phyloP scores from a whole-genome alignment of 1,139 yeast genomes.

The Yamadazyma dendronema region DNA sequence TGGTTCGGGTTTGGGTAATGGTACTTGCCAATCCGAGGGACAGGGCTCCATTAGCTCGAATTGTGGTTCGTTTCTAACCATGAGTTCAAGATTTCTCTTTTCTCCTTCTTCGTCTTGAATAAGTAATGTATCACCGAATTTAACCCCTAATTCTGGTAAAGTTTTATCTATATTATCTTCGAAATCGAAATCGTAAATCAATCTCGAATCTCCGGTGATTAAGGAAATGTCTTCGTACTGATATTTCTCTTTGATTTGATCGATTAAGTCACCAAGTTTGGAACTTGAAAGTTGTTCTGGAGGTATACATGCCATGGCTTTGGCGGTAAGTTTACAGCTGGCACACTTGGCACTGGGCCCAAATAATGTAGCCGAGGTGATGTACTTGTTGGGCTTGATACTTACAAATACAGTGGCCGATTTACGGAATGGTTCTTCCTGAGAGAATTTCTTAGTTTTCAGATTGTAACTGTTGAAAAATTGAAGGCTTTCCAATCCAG shows the following conservation, averaged over 20 bases:
- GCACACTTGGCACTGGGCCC: conserved; percentile 69
- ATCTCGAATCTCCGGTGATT: conserved; percentile 55
- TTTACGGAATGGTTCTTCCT: conserved; percentile 16
- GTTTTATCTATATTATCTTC: conserved; percentile 66
- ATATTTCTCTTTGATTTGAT: conserved; percentile 44
- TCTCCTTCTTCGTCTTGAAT: conserved; percentile 78
- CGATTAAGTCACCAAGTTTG: conserved; percentile 44
- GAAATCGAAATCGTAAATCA: conserved; percentile 84
- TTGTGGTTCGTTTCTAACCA: conserved; percentile 33
- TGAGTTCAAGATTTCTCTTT: conserved; percentile 68
- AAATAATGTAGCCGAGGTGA: conserved; percentile 60
- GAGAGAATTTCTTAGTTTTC: conserved; percentile 14
- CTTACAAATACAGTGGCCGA: conserved; percentile 65
- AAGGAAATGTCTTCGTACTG: conserved; percentile 65
- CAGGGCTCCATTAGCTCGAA: conserved; percentile 10
- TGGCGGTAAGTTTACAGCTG: conserved; percentile 64
- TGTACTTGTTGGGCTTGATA: conserved; percentile 63
- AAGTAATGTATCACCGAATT: conserved; percentile 58
- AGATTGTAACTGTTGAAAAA: conserved; percentile 31
- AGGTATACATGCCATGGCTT: conserved; percentile 31
- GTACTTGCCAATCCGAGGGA: conserved; percentile 10
- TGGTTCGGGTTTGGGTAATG: conserved; percentile 25
- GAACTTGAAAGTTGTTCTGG: conserved; percentile 13
- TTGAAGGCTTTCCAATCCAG: conserved; percentile 68
- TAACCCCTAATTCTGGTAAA: conserved; percentile 55